These are phyloP conservation scores for Globisporangium cystogenes DNA, from an alignment of 352 stramenopile genomes.

Conservation along the genomic window DNA sequence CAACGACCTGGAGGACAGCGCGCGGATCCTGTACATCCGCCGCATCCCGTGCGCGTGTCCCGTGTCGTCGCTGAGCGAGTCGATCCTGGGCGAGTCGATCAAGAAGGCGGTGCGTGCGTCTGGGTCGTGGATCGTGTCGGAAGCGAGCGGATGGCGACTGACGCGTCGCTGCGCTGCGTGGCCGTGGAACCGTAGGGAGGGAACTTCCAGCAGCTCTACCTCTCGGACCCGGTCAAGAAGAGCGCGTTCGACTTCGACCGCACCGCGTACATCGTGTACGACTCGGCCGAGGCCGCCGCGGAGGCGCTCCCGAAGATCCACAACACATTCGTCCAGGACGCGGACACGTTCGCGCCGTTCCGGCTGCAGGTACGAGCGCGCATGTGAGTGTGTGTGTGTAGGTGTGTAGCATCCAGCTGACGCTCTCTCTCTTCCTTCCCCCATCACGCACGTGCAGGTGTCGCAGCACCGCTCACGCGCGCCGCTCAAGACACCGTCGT, in stretches of 20 bases:
- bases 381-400: background rate
- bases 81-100: conserved; percentile 62
- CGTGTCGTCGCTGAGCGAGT: conserved; percentile 56
- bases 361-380: conserved; percentile 42
- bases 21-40: conserved; percentile 72
- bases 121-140: no score
- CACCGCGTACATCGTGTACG: conserved; percentile 83
- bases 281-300: conserved; percentile 51
- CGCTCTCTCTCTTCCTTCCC: background rate
- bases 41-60: conserved; percentile 79
- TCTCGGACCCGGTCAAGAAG: conserved; percentile 85
- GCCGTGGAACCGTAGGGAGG: conserved; percentile 64
- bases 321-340: conserved; percentile 82
- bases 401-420: background rate
- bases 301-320: conserved; percentile 82
- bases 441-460: conserved; percentile 17
- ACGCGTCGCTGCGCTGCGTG: no score
- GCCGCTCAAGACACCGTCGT: conserved; percentile 79
- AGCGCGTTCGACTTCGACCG: conserved; percentile 82
- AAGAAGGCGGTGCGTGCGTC: conserved; percentile 71
- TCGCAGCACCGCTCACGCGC: conserved; percentile 70
- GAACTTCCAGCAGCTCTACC: conserved; percentile 66
- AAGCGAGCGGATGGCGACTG: background rate
- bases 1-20: conserved; percentile 77
- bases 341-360: conserved; percentile 67